Percentiles rank a stretch among this genome's conserved stretches.
Conservation (phyloP, 768 basidiomycete species). For the Serpula lacrymans region DNA sequence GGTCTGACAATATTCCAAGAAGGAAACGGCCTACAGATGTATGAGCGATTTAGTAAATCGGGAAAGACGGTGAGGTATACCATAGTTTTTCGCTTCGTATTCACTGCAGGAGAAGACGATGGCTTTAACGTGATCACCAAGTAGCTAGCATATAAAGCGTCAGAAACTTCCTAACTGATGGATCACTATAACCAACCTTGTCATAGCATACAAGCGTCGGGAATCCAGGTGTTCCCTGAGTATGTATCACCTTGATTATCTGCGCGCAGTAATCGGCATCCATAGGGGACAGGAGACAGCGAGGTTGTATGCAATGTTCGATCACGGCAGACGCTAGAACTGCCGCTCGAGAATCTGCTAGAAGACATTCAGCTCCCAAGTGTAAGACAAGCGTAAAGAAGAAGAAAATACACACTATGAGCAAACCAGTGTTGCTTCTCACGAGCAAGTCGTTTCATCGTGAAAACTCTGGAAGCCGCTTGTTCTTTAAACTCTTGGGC, state of each 20-base stretch:
- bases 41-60: constrained; percentile 3
- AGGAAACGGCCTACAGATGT: constrained; percentile 75
- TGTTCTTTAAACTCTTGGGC: constrained; percentile 76
- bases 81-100: constrained; percentile 93
- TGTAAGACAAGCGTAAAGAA: constrained; percentile 15
- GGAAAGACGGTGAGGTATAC: constrained; percentile 36
- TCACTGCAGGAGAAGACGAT: constrained; percentile 93
- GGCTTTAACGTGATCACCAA: constrained; percentile 80
- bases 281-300: constrained; percentile 91
- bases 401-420: constrained; percentile 39
- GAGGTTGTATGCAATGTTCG: constrained; percentile 91
- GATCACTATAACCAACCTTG: constrained; percentile 44
- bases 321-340: constrained; percentile 62
- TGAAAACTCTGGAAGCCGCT: constrained; percentile 65
- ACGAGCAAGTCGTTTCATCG: constrained; percentile 68
- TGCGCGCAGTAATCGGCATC: constrained; percentile 94
- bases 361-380: neutral
- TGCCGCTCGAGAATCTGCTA: constrained; percentile 35
- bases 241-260: constrained; percentile 85
- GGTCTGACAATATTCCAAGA: constrained; percentile 69
- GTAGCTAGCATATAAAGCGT: constrained; percentile 47
- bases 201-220: constrained; percentile 84
- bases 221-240: constrained; percentile 86
- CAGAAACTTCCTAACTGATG: neutral
- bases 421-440: constrained; percentile 86